These are phyloP conservation scores for Vitis labrusca DNA, from an alignment of 164 flowering plant species.

Conservation along the genomic window DNA sequence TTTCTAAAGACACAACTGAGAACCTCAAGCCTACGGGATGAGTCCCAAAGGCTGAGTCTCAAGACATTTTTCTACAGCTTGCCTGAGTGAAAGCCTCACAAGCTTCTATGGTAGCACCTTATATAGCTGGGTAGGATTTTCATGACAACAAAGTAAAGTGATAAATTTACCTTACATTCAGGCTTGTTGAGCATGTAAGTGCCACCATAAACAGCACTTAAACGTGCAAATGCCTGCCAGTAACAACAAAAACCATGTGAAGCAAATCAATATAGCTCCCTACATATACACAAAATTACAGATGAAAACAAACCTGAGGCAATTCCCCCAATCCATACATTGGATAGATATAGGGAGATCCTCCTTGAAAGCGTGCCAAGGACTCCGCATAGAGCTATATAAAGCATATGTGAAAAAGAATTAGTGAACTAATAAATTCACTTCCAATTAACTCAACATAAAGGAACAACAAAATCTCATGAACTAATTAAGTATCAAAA, in stretches of 20 bases:
- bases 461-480: not conserved
- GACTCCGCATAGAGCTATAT: constrained; percentile 89
- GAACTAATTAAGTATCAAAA: not conserved
- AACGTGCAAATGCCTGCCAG: constrained; percentile 89
- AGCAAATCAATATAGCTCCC: not conserved
- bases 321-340: constrained; percentile 90
- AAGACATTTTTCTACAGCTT: not conserved
- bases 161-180: constrained; percentile 65
- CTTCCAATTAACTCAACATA: not conserved
- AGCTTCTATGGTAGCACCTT: too few species aligned
- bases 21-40: not conserved
- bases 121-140: not conserved
- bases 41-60: not conserved
- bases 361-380: constrained; percentile 90
- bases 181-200: constrained; percentile 99
- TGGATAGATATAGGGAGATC: constrained; percentile 95
- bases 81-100: not conserved
- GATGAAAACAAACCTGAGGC: constrained; percentile 68
- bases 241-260: not conserved
- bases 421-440: not conserved
- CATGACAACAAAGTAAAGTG: not conserved
- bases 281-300: not conserved
- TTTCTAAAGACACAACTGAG: not conserved
- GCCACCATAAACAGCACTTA: constrained; percentile 98
- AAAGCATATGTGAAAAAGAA: constrained; percentile 10